Conservation (phyloP, 495 filamentous ascomycete genomes). For the Neurospora pannonica region DNA sequence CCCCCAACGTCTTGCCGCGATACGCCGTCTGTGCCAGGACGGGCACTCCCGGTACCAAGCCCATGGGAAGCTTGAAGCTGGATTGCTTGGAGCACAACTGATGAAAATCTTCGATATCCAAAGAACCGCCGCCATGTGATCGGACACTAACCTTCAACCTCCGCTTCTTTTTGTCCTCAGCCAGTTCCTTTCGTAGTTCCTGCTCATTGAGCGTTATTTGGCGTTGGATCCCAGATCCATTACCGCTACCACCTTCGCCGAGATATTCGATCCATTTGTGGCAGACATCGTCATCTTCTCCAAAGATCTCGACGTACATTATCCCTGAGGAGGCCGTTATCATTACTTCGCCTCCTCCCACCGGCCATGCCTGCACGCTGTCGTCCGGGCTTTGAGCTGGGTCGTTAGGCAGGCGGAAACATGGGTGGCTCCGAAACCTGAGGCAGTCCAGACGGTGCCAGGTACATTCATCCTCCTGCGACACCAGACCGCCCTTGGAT, state of each 20-base stretch:
- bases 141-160: slow-evolving; percentile 61
- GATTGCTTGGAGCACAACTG: slow-evolving; percentile 59
- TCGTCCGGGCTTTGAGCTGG: slow-evolving; percentile 53
- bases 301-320: slow-evolving; percentile 70
- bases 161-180: slow-evolving; percentile 60
- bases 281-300: slow-evolving; percentile 64
- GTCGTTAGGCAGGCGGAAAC: slow-evolving; percentile 78
- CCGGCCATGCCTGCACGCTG: slow-evolving; percentile 79
- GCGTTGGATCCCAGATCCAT: slow-evolving; percentile 42
- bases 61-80: slow-evolving; percentile 52
- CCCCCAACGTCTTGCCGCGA: slow-evolving; percentile 66
- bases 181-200: slow-evolving; percentile 61
- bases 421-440: slow-evolving; percentile 83
- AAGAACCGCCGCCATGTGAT: slow-evolving; percentile 62
- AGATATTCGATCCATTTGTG: slow-evolving; percentile 71
- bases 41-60: slow-evolving; percentile 24
- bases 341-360: slow-evolving; percentile 70
- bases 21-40: slow-evolving; percentile 62
- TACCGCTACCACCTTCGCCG: slow-evolving; percentile 38
- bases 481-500: slow-evolving; percentile 64
- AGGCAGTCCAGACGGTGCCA: slow-evolving; percentile 88
- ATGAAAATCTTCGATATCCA: slow-evolving; percentile 64
- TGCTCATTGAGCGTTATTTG: slow-evolving; percentile 65
- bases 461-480: slow-evolving; percentile 66
- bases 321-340: slow-evolving; percentile 75